A percentile compares a stretch with the other conserved stretches of the same genome.
phyloP scores from a whole-genome alignment of 371 early-diverging fungal species.

The Mucor piriformis region DNA sequence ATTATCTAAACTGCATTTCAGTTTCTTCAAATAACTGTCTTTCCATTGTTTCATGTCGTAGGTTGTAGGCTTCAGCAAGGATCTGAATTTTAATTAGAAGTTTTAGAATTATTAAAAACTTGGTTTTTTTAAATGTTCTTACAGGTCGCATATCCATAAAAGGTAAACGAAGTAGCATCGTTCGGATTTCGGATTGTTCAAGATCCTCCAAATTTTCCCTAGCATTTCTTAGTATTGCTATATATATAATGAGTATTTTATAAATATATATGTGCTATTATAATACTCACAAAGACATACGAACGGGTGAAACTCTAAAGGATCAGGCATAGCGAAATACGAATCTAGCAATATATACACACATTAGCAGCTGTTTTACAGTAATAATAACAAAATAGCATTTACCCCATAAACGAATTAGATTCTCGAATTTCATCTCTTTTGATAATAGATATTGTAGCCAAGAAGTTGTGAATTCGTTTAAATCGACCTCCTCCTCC shows the following conservation, averaged over 20 bases:
- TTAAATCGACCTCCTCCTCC: conserved; percentile 86
- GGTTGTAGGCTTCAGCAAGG: conserved; percentile 65
- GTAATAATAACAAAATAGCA: background rate
- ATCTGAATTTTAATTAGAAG: conserved; percentile 33
- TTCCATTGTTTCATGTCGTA: conserved; percentile 66
- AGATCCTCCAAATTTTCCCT: conserved; percentile 81
- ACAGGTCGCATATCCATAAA: conserved; percentile 67
- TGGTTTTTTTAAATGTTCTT: conserved; percentile 8
- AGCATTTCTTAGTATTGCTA: conserved; percentile 57
- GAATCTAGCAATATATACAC: conserved; percentile 55
- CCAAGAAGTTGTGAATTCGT: conserved; percentile 85
- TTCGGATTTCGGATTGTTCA: conserved; percentile 84
- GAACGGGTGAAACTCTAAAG: conserved; percentile 71
- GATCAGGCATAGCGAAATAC: conserved; percentile 70
- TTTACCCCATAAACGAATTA: conserved; percentile 76
- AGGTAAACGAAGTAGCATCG: conserved; percentile 75
- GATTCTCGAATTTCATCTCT: conserved; percentile 75
- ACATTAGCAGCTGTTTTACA: background rate
- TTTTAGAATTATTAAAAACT: background rate
- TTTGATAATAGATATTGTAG: conserved; percentile 72
- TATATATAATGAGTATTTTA: background rate
- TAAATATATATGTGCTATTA: background rate
- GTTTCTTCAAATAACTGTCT: conserved; percentile 45
- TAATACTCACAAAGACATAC: conserved; percentile 61
- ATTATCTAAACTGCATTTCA: conserved; percentile 7